These are phyloP conservation scores for Phlebiopsis gigantea DNA, from an alignment of 768 basidiomycete species.

Conservation along the genomic window DNA sequence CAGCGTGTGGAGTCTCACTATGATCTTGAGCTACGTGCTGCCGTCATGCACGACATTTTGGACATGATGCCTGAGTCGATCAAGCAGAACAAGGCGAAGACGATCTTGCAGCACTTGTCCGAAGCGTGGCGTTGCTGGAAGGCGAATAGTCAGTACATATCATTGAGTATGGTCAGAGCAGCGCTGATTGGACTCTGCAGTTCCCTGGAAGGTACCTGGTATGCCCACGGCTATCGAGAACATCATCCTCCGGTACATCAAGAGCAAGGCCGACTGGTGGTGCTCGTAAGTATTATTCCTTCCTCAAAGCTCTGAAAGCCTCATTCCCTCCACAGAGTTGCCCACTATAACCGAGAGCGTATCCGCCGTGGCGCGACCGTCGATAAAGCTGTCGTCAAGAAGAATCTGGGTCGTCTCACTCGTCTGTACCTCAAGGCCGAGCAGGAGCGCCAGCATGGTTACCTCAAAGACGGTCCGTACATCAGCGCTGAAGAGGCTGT, in stretches of 20 bases:
- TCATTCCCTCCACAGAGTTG: slow-evolving; percentile 49
- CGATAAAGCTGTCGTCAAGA: slow-evolving; percentile 98
- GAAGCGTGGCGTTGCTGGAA: slow-evolving; percentile 99
- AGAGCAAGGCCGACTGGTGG: slow-evolving; percentile 99
- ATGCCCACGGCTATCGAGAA: slow-evolving; percentile 99
- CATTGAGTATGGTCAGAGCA: slow-evolving; percentile 24
- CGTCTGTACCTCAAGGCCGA: slow-evolving; percentile 99
- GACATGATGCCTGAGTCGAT: slow-evolving; percentile 99
- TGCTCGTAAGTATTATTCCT: slow-evolving; percentile 47
- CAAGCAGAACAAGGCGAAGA: slow-evolving; percentile 99
- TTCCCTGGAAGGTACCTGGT: slow-evolving; percentile 98
- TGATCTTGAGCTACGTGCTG: slow-evolving; percentile 93
- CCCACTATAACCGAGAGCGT: slow-evolving; percentile 97
- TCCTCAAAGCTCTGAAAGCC: slow-evolving; percentile 3
- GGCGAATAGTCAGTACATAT: slow-evolving; percentile 49
- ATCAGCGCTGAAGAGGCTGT: slow-evolving; percentile 99
- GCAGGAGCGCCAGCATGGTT: slow-evolving; percentile 97
- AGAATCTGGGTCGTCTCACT: slow-evolving; percentile 96
- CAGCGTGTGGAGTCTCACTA: slow-evolving; percentile 99
- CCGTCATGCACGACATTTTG: slow-evolving; percentile 99
- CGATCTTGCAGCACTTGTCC: slow-evolving; percentile 94
- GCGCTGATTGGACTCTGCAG: background rate
- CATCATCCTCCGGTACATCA: slow-evolving; percentile 97
- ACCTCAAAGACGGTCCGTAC: slow-evolving; percentile 98
- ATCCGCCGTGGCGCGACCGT: slow-evolving; percentile 95